Conservation (phyloP, 371 early-diverging fungal species). For the Apophysomyces variabilis region DNA sequence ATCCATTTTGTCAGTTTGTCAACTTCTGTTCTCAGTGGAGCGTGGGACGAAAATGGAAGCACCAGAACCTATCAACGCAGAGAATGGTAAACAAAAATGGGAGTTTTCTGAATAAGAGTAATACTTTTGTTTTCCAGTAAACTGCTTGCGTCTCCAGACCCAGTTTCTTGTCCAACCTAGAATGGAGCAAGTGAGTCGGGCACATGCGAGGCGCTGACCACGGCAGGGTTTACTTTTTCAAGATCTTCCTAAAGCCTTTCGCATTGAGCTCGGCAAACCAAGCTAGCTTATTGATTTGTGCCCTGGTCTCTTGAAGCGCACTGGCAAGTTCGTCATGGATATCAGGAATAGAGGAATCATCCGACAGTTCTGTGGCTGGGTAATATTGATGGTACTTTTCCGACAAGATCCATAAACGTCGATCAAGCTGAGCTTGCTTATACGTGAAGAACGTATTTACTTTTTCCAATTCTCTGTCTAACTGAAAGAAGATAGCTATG, state of each 20-base stretch:
- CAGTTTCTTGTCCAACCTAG: constrained; percentile 69
- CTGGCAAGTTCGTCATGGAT: constrained; percentile 59
- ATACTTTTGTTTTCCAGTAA: constrained; percentile 62
- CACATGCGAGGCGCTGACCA: constrained; percentile 5
- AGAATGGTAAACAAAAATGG: constrained; percentile 4
- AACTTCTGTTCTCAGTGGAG: constrained; percentile 31
- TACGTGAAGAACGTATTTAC: constrained; percentile 68
- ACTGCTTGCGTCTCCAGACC: constrained; percentile 46
- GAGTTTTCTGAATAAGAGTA: constrained; percentile 8
- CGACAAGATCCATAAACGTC: constrained; percentile 63
- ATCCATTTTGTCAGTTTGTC: constrained; percentile 40
- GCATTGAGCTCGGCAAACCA: constrained; percentile 72
- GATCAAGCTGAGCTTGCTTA: constrained; percentile 64
- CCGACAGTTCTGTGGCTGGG: constrained; percentile 19
- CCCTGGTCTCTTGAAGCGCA: constrained; percentile 64
- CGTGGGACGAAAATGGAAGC: constrained; percentile 39
- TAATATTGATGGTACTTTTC: constrained; percentile 55
- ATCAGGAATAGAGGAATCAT: constrained; percentile 24
- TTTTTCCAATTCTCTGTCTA: constrained; percentile 74
- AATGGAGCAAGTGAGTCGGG: constrained; percentile 7
- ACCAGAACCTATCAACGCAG: constrained; percentile 33
- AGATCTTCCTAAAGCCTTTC: constrained; percentile 70
- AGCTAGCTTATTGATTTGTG: constrained; percentile 61
- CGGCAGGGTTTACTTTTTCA: constrained; percentile 67
- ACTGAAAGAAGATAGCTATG: constrained; percentile 62